Conservation (phyloP, 768 basidiomycete species). For the Lanmaoa rubissima region DNA sequence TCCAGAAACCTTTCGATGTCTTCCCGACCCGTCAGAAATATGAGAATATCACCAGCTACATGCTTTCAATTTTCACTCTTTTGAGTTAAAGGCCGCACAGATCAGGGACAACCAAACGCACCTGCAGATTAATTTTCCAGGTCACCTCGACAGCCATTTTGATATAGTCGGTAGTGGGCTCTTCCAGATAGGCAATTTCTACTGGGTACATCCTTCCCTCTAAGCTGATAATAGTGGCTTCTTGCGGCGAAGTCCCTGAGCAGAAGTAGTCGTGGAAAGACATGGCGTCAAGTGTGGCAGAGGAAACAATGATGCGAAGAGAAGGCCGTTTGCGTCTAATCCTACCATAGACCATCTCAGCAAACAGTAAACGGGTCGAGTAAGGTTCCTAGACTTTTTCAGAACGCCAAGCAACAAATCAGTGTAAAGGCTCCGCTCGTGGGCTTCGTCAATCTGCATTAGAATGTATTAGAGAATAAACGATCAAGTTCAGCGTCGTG, state of each 20-base stretch:
- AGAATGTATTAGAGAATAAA: not conserved
- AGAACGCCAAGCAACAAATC: constrained; percentile 88
- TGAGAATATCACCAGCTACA: constrained; percentile 82
- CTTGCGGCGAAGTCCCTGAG: constrained; percentile 54
- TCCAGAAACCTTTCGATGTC: constrained; percentile 92
- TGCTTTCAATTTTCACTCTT: constrained; percentile 44
- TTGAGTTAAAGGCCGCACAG: not conserved
- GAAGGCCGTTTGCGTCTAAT: constrained; percentile 90
- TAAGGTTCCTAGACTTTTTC: constrained; percentile 67
- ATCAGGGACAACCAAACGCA: constrained; percentile 29
- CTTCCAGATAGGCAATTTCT: constrained; percentile 82
- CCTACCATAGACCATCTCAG: constrained; percentile 40
- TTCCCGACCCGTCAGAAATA: constrained; percentile 94
- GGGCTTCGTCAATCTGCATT: constrained; percentile 90
- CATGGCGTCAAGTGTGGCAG: constrained; percentile 92
- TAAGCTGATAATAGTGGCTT: constrained; percentile 81
- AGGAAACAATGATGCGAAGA: constrained; percentile 89
- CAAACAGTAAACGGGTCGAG: not conserved
- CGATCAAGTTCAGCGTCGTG: not conserved
- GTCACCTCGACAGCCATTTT: constrained; percentile 77
- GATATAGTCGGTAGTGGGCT: constrained; percentile 79
- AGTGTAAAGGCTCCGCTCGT: constrained; percentile 95
- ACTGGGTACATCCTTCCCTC: constrained; percentile 97
- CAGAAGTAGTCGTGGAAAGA: constrained; percentile 90
- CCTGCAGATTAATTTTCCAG: constrained; percentile 80